Conservation (phyloP, 345 rosid species). For the Geranium rotundifolium region DNA sequence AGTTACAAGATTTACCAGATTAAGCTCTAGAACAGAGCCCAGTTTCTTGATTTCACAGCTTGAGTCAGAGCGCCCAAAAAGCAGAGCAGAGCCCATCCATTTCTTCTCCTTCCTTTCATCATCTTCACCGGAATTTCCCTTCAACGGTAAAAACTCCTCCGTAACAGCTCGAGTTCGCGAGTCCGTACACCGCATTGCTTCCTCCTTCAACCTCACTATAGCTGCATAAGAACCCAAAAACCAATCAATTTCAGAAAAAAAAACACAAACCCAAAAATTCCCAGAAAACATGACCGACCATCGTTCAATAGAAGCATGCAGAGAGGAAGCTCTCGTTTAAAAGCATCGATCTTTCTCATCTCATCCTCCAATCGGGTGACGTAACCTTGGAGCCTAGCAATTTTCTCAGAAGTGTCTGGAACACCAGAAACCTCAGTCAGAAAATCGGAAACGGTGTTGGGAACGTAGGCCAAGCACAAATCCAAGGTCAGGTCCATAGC, state of each 20-base stretch:
- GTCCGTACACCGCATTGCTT: constrained; percentile 29
- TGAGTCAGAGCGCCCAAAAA: constrained; percentile 12
- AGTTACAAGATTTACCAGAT: constrained; percentile 13
- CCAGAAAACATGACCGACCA: constrained; percentile 29
- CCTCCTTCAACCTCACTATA: constrained; percentile 44
- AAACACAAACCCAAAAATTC: neutral
- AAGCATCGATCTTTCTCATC: constrained; percentile 69
- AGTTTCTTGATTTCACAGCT: constrained; percentile 5
- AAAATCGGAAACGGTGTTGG: constrained; percentile 44
- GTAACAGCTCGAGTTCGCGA: constrained; percentile 39
- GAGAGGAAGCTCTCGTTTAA: constrained; percentile 80
- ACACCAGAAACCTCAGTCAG: constrained; percentile 34
- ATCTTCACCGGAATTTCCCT: constrained; percentile 18
- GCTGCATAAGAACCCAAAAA: constrained; percentile 25
- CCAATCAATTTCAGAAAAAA: neutral
- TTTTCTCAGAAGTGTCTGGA: constrained; percentile 31
- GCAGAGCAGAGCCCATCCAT: constrained; percentile 68
- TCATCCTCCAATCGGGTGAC: constrained; percentile 61
- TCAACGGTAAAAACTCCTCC: constrained; percentile 69
- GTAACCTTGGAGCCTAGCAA: constrained; percentile 38
- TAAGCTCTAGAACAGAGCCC: no score
- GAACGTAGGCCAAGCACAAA: constrained; percentile 32
- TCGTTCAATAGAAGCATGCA: constrained; percentile 63
- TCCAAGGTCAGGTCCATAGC: constrained; percentile 56
- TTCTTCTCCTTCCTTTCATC: constrained; percentile 44